phyloP scores from a whole-genome alignment of 768 basidiomycete species.

The Agrocybe praecox region DNA sequence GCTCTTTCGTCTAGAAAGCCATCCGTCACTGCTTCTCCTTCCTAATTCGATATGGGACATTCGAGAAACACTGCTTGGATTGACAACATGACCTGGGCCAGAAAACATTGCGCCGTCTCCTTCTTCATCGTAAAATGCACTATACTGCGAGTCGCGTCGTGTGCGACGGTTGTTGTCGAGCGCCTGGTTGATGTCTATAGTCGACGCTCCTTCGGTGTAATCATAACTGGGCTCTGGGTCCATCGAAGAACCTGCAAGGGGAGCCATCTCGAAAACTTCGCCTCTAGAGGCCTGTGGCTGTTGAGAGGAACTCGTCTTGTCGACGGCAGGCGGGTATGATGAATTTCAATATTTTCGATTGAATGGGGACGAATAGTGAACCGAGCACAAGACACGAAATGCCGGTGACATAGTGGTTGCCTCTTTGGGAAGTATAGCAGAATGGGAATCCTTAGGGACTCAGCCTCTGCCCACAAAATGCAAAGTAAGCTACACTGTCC shows the following conservation, averaged over 20 bases:
- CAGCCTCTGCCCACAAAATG: no score
- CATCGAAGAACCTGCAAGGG: slow-evolving; percentile 36
- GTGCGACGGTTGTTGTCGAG: slow-evolving; percentile 50
- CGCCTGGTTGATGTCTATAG: slow-evolving; percentile 69
- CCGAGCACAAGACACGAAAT: neutral
- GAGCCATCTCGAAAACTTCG: slow-evolving; percentile 42
- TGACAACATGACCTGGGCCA: slow-evolving; percentile 68
- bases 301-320: slow-evolving; percentile 21
- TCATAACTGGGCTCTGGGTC: slow-evolving; percentile 41
- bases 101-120: slow-evolving; percentile 74
- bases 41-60: slow-evolving; percentile 67
- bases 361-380: neutral
- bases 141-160: slow-evolving; percentile 72
- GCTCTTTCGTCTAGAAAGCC: slow-evolving; percentile 54
- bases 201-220: slow-evolving; percentile 87
- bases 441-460: no score
- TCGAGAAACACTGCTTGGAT: slow-evolving; percentile 79
- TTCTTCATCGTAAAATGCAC: slow-evolving; percentile 57
- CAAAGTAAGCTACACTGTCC: no score
- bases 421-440: no score
- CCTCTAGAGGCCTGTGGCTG: slow-evolving; percentile 9
- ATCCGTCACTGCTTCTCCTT: slow-evolving; percentile 59
- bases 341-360: neutral
- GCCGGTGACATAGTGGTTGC: no score
- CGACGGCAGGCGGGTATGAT: neutral